Evolutionary conservation across 495 filamentous ascomycete species (phyloP), one percentile per base, ranked within the genome.

Genomic region (Margaritispora aquatica): DNA sequence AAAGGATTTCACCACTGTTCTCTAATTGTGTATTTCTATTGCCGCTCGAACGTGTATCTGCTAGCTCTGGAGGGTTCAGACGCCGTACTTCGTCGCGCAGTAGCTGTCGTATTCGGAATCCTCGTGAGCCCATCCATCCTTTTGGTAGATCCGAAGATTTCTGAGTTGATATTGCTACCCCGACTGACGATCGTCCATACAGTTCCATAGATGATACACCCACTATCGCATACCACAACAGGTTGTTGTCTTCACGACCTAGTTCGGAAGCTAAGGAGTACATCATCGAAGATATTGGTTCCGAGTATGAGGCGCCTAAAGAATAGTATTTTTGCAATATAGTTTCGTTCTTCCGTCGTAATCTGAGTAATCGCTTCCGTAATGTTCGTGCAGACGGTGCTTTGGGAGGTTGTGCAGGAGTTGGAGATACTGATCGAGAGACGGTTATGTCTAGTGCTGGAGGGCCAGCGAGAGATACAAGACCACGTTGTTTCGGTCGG

Each of bases 191-290:
- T 36, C 88, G 88, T 15, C 93, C 93, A 59, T 92, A 96, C 0
- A 97, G 82, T 68, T 96, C 93, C 69, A 94, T 84, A 31, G 91
- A 94, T 22, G 87, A 88, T 36, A 96, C 89, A 11, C 94, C 94
- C 22, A 97, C 88, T 62, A 97, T 96, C 10, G 91, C 81, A 49
- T 95, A 79, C 94, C 94, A 98, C 26, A 98, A 83, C 26, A 97
- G 75, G 65, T 98, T 92, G 65, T 97, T 97, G 67, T 97, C 93
- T 76, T 98, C 94, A 41, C 91, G 87, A 58, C 93, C 95, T 11
- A 97, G 82, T 63, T 97, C 94, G 1, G 92, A 96, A 19, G 92
- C 94, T 4, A 98, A 79, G 1, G 90, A 95, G 73, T 97, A 98
- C 59, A 98, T 75, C 67, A 98, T 82, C 0, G 90, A 92, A 0